These are phyloP conservation scores for Alternaria sp. DNA, from an alignment of 2,329 filamentous ascomycete species.

Conservation along the genomic window DNA sequence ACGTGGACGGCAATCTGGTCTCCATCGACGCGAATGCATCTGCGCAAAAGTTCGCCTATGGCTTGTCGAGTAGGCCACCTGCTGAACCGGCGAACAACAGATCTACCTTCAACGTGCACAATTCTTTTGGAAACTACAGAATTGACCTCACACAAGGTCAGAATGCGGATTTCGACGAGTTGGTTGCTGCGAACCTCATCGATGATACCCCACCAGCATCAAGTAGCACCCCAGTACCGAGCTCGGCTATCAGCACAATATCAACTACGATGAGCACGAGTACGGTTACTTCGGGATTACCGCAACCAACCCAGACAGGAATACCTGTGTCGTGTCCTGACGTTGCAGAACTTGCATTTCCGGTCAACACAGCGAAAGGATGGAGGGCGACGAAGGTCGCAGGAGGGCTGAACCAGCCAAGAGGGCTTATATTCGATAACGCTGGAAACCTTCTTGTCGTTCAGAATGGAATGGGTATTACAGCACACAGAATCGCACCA, in stretches of 20 bases:
- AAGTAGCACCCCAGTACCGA: constrained; percentile 12
- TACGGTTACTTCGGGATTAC: constrained; percentile 9
- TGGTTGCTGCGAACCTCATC: constrained; percentile 33
- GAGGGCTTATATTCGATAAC: constrained; percentile 49
- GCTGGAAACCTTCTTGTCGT: constrained; percentile 51
- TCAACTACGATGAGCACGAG: constrained; percentile 25
- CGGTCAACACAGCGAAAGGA: constrained; percentile 24
- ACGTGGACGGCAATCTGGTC: constrained; percentile 31
- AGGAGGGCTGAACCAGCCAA: constrained; percentile 47
- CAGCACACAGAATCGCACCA: constrained; percentile 47
- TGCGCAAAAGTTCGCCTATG: constrained; percentile 35
- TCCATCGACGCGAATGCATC: constrained; percentile 25
- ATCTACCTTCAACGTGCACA: constrained; percentile 41
- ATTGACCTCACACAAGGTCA: constrained; percentile 32
- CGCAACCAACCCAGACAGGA: constrained; percentile 23
- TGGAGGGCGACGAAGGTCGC: constrained; percentile 48
- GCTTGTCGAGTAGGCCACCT: constrained; percentile 23
- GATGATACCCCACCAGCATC: constrained; percentile 19
- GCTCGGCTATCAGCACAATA: constrained; percentile 11
- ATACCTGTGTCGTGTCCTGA: constrained; percentile 30
- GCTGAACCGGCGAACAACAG: constrained; percentile 38
- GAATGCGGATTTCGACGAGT: constrained; percentile 32
- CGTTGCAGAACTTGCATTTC: constrained; percentile 24
- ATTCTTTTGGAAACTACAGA: constrained; percentile 34
- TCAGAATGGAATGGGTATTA: constrained; percentile 48